These are phyloP conservation scores for Clavispora fructus DNA, from an alignment of 805 yeast species.

Conservation along the genomic window DNA sequence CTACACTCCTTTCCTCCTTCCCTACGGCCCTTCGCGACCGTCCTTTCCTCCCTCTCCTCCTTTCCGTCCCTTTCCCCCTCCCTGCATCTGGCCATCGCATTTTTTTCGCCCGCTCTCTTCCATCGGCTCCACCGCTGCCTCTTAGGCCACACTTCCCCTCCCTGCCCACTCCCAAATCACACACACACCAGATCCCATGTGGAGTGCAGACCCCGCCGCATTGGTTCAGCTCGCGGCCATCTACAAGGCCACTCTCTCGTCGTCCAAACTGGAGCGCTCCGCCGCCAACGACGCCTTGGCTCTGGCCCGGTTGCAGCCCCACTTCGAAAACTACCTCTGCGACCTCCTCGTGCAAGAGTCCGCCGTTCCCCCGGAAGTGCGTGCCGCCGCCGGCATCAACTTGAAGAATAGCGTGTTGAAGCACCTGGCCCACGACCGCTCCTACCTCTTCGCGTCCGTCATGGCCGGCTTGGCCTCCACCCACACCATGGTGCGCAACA, in stretches of 20 bases:
- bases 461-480: conserved; percentile 51
- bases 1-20: neutral
- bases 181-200: too few species aligned
- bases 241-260: conserved; percentile 66
- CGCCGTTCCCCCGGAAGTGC: conserved; percentile 44
- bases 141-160: too few species aligned
- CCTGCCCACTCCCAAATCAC: too few species aligned
- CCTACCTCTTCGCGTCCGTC: conserved; percentile 39
- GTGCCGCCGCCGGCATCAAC: conserved; percentile 86
- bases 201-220: conserved; percentile 65
- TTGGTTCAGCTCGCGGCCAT: conserved; percentile 61
- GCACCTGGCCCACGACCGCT: conserved; percentile 25
- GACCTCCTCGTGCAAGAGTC: conserved; percentile 58
- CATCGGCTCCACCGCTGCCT: too few species aligned
- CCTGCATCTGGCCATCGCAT: too few species aligned
- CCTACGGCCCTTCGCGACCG: too few species aligned
- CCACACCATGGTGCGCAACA: conserved; percentile 67
- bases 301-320: conserved; percentile 65
- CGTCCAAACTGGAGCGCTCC: conserved; percentile 47
- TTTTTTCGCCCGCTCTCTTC: too few species aligned
- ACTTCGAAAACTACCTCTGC: conserved; percentile 75
- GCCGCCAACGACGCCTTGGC: conserved; percentile 71
- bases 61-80: too few species aligned
- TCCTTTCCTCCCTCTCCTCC: too few species aligned
- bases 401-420: conserved; percentile 70